Evolutionary conservation across 306 rosid genomes (phyloP), one percentile per base, ranked within the genome.

Genomic region (Malus orientalis): DNA sequence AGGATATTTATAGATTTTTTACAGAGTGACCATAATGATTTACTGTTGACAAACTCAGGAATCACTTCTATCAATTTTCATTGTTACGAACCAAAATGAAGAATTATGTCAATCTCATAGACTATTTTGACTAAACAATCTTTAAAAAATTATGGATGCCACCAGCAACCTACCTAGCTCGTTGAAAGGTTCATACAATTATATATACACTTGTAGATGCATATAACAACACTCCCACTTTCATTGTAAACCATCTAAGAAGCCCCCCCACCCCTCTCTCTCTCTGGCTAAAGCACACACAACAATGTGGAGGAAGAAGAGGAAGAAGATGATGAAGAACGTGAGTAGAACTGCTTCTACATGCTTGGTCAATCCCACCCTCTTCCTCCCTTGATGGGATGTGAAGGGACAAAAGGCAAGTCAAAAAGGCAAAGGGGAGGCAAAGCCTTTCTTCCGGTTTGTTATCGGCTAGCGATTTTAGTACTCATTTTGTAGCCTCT

Each of bases 401-500:
- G 87, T 76, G 85, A 60, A 72, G 78, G 57, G 67, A 80, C 16
- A 72, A 78, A 81, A 79, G 96, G 96, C 96, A 91, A 91, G 85
- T 89, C 93, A 86, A 64, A 58, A 53, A 79, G 91, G 93, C 96
- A 87, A 68, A 87, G 89, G 93, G 96, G 78, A 89, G 93, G 96
- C 87, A 47, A 89, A 76, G 93, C 92, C 96, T 89, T 90, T 90
- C 91, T 88, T 88, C 88, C 85, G 76, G 27, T 89, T 77, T 58
- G 69, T 74, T 32, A 25, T 80, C 20, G 27, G 27, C 27, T 58
- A n/a, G 55, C 55, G 55, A 16, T 51, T 49, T 51, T 51, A 1
- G 15, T 7, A 16, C 2, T 16, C 20, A 15, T 51, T 51, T 0
- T 51, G 55, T 51, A 51, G 6, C 20, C 8, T 51, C 55, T 16